A percentile compares a stretch with the other conserved stretches of the same genome.
Conservation (phyloP, 768 basidiomycete genomes). For the Boletus speciosus region DNA sequence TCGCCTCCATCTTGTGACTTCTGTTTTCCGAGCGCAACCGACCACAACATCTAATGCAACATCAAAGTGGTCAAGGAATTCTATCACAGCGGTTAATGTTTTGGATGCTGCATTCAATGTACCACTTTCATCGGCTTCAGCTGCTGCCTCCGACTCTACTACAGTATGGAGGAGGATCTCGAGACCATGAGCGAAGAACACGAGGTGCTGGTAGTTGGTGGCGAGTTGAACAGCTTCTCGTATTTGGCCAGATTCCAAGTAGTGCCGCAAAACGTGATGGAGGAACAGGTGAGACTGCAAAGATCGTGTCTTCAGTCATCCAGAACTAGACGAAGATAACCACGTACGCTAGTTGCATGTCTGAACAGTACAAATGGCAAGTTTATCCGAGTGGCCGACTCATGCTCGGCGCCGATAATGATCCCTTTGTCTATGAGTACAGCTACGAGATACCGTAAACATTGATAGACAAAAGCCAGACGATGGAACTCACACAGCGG, state of each 20-base stretch:
- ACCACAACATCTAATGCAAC: conserved; percentile 90
- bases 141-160: conserved; percentile 73
- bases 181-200: conserved; percentile 91
- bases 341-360: conserved; percentile 80
- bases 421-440: conserved; percentile 99
- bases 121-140: conserved; percentile 29
- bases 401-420: conserved; percentile 93
- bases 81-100: conserved; percentile 66
- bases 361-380: conserved; percentile 90
- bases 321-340: not conserved
- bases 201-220: conserved; percentile 78
- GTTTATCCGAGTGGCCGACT: conserved; percentile 68
- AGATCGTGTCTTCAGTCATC: not conserved
- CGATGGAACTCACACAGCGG: conserved; percentile 70
- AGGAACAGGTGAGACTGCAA: conserved; percentile 87
- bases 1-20: conserved; percentile 84
- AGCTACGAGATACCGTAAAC: conserved; percentile 45
- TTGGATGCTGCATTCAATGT: conserved; percentile 20
- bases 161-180: conserved; percentile 94
- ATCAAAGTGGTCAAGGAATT: conserved; percentile 94
- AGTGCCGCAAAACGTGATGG: conserved; percentile 83
- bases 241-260: conserved; percentile 60
- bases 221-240: conserved; percentile 85
- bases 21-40: conserved; percentile 94
- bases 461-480: not conserved